phyloP scores from a whole-genome alignment of 2,329 filamentous ascomycete genomes.

The Clarireedia sp. region DNA sequence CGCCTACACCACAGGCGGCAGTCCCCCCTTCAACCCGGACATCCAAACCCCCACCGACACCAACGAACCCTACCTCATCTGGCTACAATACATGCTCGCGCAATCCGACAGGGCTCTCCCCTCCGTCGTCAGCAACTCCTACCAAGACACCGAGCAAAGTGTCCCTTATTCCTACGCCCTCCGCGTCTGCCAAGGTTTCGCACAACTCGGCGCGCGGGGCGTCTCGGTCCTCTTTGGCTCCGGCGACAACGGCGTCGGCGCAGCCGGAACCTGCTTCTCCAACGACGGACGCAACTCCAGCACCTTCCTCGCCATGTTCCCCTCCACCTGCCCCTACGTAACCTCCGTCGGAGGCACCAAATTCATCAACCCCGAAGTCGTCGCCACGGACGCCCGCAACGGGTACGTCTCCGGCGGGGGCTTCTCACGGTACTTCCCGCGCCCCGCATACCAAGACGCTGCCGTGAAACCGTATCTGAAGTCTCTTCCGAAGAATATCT shows the following conservation, averaged over 20 bases:
- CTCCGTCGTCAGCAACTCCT: constrained; percentile 48
- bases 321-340: constrained; percentile 58
- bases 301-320: constrained; percentile 53
- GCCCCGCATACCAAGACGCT: constrained; percentile 38
- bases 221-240: constrained; percentile 43
- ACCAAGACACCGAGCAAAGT: constrained; percentile 49
- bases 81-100: constrained; percentile 43
- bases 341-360: constrained; percentile 50
- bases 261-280: constrained; percentile 30
- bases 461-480: constrained; percentile 35
- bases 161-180: constrained; percentile 45
- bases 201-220: constrained; percentile 44
- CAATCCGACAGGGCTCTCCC: constrained; percentile 37
- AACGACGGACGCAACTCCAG: constrained; percentile 50
- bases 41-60: constrained; percentile 16
- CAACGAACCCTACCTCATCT: constrained; percentile 50
- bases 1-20: constrained; percentile 47
- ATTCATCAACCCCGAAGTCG: constrained; percentile 31
- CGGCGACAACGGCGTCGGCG: constrained; percentile 43
- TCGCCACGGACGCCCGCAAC: constrained; percentile 29
- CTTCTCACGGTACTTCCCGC: constrained; percentile 42
- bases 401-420: constrained; percentile 37
- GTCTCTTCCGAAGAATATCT: constrained; percentile 36
- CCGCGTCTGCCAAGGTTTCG: constrained; percentile 45
- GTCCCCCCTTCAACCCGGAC: constrained; percentile 44